phyloP scores from a whole-genome alignment of 768 basidiomycete species.

The Tylopilus subfusipes region DNA sequence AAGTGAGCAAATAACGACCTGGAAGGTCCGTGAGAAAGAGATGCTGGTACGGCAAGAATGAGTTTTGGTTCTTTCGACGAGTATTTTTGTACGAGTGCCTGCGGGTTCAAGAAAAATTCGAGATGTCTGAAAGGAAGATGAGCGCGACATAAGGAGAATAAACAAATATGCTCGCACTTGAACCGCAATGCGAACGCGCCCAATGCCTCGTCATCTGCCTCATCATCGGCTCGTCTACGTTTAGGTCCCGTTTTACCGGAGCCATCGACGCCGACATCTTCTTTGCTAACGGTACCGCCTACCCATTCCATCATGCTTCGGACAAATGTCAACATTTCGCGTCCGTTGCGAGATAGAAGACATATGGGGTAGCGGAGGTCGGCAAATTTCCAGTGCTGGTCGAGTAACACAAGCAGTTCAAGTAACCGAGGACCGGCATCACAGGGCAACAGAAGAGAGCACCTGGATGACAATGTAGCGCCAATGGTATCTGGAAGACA shows the following conservation, averaged over 20 bases:
- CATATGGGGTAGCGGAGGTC: slow-evolving; percentile 85
- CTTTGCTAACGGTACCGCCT: slow-evolving; percentile 90
- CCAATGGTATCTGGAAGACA: slow-evolving; percentile 73
- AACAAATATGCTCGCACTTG: slow-evolving; percentile 50
- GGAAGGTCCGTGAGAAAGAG: slow-evolving; percentile 89
- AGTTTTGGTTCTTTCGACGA: slow-evolving; percentile 89
- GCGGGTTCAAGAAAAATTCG: slow-evolving; percentile 87
- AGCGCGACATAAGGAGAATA: neutral
- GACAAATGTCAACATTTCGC: slow-evolving; percentile 92
- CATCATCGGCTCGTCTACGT: slow-evolving; percentile 59
- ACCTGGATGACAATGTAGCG: slow-evolving; percentile 73
- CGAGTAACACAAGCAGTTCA: slow-evolving; percentile 91
- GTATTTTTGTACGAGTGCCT: slow-evolving; percentile 74
- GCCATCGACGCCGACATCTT: slow-evolving; percentile 82
- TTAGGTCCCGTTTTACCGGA: slow-evolving; percentile 50
- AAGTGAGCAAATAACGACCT: slow-evolving; percentile 84
- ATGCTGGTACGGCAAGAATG: slow-evolving; percentile 89
- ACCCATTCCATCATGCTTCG: slow-evolving; percentile 99
- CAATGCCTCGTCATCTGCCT: slow-evolving; percentile 76
- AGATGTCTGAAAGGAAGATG: slow-evolving; percentile 57
- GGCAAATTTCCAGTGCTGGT: slow-evolving; percentile 96
- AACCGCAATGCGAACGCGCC: slow-evolving; percentile 88
- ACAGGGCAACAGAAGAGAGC: slow-evolving; percentile 85
- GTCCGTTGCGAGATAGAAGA: slow-evolving; percentile 84
- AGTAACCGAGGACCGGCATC: slow-evolving; percentile 94